A percentile compares a stretch with the other conserved stretches of the same genome.
These are phyloP conservation scores for Apodospora peruviana DNA, from an alignment of 495 filamentous ascomycete genomes.

Conservation along the genomic window DNA sequence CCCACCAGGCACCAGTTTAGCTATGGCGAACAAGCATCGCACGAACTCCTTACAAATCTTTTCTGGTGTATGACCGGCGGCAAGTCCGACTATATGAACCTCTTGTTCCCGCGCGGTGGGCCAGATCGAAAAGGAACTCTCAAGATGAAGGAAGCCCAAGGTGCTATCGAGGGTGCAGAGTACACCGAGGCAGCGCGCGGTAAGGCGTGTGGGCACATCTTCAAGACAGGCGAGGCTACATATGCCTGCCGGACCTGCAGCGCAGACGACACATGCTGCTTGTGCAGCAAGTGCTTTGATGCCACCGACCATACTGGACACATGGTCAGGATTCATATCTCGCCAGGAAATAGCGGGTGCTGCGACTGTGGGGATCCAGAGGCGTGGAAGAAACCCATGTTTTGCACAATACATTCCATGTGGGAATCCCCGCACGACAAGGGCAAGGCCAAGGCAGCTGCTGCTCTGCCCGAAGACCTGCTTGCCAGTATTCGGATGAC, in stretches of 20 bases:
- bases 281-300: slow-evolving; percentile 90
- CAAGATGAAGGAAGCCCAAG: slow-evolving; percentile 79
- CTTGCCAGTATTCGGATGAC: slow-evolving; percentile 72
- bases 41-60: slow-evolving; percentile 67
- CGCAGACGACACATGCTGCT: slow-evolving; percentile 76
- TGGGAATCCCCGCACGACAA: slow-evolving; percentile 47
- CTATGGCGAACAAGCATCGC: slow-evolving; percentile 63
- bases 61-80: slow-evolving; percentile 80
- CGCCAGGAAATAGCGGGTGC: slow-evolving; percentile 86
- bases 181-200: slow-evolving; percentile 90
- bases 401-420: slow-evolving; percentile 88
- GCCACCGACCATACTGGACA: slow-evolving; percentile 93
- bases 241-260: slow-evolving; percentile 93
- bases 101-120: slow-evolving; percentile 72
- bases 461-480: slow-evolving; percentile 64
- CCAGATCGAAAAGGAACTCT: slow-evolving; percentile 53
- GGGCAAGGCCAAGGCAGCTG: slow-evolving; percentile 58
- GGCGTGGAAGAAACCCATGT: slow-evolving; percentile 81
- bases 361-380: slow-evolving; percentile 96
- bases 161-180: slow-evolving; percentile 87
- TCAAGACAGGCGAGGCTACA: slow-evolving; percentile 84
- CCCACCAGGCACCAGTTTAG: slow-evolving; percentile 62
- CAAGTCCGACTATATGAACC: slow-evolving; percentile 61
- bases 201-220: slow-evolving; percentile 96
- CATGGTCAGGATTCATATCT: slow-evolving; percentile 78